These are phyloP conservation scores for Reticulascus tulasneorum DNA, from an alignment of 2,329 filamentous ascomycete genomes.

Conservation along the genomic window DNA sequence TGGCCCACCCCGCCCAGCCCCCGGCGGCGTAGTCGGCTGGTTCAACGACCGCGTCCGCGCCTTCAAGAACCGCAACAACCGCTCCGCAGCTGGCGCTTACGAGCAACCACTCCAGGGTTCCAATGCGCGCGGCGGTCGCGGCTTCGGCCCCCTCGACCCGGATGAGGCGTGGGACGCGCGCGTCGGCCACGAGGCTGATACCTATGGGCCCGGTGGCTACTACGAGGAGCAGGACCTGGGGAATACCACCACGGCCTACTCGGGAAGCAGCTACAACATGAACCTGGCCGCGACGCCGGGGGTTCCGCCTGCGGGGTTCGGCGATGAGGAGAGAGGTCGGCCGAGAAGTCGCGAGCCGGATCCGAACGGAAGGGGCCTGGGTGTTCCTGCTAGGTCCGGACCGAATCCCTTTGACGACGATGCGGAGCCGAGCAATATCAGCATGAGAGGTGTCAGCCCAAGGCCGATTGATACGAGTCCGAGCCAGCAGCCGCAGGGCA, in stretches of 20 bases:
- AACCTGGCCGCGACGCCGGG: conserved; percentile 38
- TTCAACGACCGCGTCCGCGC: conserved; percentile 61
- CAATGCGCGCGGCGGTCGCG: conserved; percentile 46
- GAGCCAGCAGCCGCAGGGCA: conserved; percentile 20
- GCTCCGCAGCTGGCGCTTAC: conserved; percentile 68
- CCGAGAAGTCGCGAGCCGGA: conserved; percentile 11
- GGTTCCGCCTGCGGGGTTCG: conserved; percentile 23
- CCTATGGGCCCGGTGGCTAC: conserved; percentile 57
- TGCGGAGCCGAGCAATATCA: conserved; percentile 57
- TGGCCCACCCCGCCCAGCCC: conserved; percentile 49
- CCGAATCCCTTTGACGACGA: conserved; percentile 70
- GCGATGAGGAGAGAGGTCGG: conserved; percentile 19
- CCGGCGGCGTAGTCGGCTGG: conserved; percentile 68
- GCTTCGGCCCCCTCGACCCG: conserved; percentile 68
- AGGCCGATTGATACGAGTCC: conserved; percentile 57
- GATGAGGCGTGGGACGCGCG: conserved; percentile 84
- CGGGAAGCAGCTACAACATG: conserved; percentile 44
- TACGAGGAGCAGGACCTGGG: conserved; percentile 76
- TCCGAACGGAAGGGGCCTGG: conserved; percentile 25
- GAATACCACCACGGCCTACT: conserved; percentile 31
- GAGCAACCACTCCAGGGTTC: conserved; percentile 47
- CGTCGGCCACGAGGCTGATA: conserved; percentile 69
- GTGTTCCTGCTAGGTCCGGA: conserved; percentile 31
- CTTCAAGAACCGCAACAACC: conserved; percentile 62
- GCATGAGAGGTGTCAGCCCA: conserved; percentile 69